Evolutionary conservation across 2,329 filamentous ascomycete species (phyloP), one percentile per base, ranked within the genome.

Genomic region (Cladophialophora yegresii): DNA sequence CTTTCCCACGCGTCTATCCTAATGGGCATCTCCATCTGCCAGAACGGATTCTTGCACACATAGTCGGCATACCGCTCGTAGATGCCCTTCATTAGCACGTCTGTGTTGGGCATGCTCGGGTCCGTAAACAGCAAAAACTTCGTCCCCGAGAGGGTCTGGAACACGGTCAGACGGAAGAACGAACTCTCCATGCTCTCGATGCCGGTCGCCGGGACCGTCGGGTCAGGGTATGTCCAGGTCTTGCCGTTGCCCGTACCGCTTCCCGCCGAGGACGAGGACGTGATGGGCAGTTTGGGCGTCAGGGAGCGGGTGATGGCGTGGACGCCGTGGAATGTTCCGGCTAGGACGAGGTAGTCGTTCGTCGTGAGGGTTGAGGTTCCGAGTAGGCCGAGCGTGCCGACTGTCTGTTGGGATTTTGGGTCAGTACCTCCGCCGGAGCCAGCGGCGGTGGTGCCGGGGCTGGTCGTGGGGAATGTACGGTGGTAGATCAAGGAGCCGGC

Each of bases 11-110:
- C 90, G 75, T 98, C 95, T 78, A 95, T 96, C 67, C 95, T 84
- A 60, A 99, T 87, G 6, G 95, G 95, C 93, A 98, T 99, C 80
- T 99, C 95, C 63, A 96, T 83, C 74, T 95, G 93, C 79, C 98
- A 98, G 75, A 99, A 99, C 0, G 95, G 95, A 77, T 99, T 99
- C 83, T 98, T 99, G 92, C 97, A 98, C 71, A 99, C 95, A 76
- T 91, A 98, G 78, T 99, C 95, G 57, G 91, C 86, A 80, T 98
- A 99, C 58, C 98, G 80, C 76, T 98, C 95, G 77, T 99, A 98
- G 72, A 97, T 89, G 76, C 87, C 89, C 75, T 87, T 85, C 71
- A 96, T 88, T 51, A 93, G 89, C 12, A 86, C 83, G 72, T 98
- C 95, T 45, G 96, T 88, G 73, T 96, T 96, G 55, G 88, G 86